Evolutionary conservation across 768 basidiomycete genomes (phyloP).

Genomic region (Termitomyces sp.): DNA sequence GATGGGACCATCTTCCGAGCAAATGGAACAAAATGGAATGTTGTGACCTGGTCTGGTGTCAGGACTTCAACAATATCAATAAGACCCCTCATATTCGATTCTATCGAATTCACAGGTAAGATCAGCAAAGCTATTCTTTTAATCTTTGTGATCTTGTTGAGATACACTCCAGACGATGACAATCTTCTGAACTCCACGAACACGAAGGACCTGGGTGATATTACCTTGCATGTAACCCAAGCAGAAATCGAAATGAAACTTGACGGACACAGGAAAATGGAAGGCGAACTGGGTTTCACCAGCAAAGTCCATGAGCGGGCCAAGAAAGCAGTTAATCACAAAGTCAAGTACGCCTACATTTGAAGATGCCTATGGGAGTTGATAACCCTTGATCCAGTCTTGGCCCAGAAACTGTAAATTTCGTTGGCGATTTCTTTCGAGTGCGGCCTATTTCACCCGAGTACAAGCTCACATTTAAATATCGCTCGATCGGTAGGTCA

Average conservation of each 20-base stretch:
- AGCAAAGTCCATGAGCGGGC: background rate
- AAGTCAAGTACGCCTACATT: constrained; percentile 22
- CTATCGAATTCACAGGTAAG: background rate
- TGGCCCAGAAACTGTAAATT: background rate
- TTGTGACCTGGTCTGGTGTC: background rate
- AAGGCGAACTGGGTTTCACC: background rate
- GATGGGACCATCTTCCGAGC: background rate
- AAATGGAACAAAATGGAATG: background rate
- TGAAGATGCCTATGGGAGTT: background rate
- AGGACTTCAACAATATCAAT: background rate
- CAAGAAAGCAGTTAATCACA: constrained; percentile 18
- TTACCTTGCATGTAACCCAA: constrained; percentile 8
- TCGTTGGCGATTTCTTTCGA: background rate
- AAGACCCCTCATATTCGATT: background rate
- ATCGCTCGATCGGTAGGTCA: background rate
- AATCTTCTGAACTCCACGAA: constrained; percentile 9
- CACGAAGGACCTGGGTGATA: constrained; percentile 15
- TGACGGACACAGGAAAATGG: background rate
- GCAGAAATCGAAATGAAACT: background rate
- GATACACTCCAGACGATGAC: constrained; percentile 23
- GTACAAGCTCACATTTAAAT: background rate
- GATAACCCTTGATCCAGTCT: background rate
- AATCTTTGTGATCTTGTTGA: background rate
- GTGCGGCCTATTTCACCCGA: background rate
- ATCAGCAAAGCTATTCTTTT: background rate